Conservation (phyloP, 2,329 filamentous ascomycete genomes). For the Apiospora aurea region DNA sequence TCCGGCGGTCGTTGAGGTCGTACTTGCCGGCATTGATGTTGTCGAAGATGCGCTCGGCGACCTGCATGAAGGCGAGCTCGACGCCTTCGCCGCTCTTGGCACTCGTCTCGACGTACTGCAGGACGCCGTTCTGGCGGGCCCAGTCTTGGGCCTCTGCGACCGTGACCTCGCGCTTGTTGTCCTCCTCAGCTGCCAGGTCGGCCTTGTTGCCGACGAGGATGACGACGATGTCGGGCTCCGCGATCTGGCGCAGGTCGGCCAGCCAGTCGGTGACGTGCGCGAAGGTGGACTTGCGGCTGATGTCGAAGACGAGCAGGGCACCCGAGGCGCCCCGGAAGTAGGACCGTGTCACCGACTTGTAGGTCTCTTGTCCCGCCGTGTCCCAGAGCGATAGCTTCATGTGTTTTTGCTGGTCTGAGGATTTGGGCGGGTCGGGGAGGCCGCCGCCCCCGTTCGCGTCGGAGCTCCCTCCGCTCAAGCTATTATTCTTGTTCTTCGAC, state of each 20-base stretch:
- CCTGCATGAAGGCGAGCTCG: slow-evolving; percentile 89
- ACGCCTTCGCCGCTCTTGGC: slow-evolving; percentile 96
- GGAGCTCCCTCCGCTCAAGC: slow-evolving; percentile 29
- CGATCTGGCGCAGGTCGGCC: slow-evolving; percentile 90
- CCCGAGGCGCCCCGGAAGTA: slow-evolving; percentile 84
- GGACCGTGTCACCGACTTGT: slow-evolving; percentile 93
- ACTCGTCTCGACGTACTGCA: slow-evolving; percentile 94
- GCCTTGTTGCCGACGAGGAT: slow-evolving; percentile 95
- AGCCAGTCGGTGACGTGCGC: slow-evolving; percentile 91
- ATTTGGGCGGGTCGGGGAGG: slow-evolving; percentile 60
- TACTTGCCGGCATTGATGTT: slow-evolving; percentile 97
- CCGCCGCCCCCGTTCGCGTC: slow-evolving; percentile 44
- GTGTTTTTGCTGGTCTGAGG: slow-evolving; percentile 64
- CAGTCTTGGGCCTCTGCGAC: slow-evolving; percentile 86
- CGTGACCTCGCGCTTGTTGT: slow-evolving; percentile 74
- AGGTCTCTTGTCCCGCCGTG: slow-evolving; percentile 95
- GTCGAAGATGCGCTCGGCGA: slow-evolving; percentile 93
- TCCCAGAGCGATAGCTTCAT: slow-evolving; percentile 98
- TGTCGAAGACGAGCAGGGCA: slow-evolving; percentile 90
- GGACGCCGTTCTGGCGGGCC: slow-evolving; percentile 83
- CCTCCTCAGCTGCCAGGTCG: slow-evolving; percentile 69
- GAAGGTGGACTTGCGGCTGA: slow-evolving; percentile 85
- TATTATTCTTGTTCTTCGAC: slow-evolving; percentile 16
- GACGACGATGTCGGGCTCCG: slow-evolving; percentile 93
- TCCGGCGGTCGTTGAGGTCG: slow-evolving; percentile 90